phyloP scores from a whole-genome alignment of 306 rosid genomes.

The Adenanthera pavonina region DNA sequence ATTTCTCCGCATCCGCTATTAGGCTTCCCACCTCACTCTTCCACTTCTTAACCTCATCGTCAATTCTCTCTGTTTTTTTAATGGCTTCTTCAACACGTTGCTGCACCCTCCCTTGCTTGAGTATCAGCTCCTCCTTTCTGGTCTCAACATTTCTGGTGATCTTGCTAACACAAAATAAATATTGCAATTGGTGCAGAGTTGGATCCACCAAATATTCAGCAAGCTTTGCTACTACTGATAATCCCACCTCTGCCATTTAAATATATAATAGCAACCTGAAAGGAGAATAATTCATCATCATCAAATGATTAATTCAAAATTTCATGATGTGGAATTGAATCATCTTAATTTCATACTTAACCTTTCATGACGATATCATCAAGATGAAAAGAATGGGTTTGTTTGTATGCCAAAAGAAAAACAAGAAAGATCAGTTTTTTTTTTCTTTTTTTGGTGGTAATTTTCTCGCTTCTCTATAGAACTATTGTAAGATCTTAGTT shows the following conservation, averaged over 20 bases:
- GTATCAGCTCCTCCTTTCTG: background rate
- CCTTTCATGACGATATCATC: no score
- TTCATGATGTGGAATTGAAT: no score
- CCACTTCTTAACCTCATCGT: background rate
- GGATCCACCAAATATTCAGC: background rate
- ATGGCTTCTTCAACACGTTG: background rate
- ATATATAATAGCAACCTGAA: no score
- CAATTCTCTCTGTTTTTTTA: background rate
- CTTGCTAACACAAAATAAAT: background rate
- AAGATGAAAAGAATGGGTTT: no score
- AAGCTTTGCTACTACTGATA: background rate
- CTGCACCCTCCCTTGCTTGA: background rate
- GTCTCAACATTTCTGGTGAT: background rate
- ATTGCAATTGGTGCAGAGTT: background rate
- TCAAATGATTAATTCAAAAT: no score
- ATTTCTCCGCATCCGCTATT: background rate
- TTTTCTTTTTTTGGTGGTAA: no score
- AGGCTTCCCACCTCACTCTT: background rate
- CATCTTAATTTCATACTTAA: no score
- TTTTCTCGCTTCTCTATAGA: no score
- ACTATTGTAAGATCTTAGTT: no score
- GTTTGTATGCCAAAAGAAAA: no score
- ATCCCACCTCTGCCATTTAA: background rate
- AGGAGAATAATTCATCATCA: background rate
- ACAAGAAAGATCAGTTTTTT: no score